Conservation (phyloP, 2,329 filamentous ascomycete genomes). For the Pseudogymnoascus sp. region DNA sequence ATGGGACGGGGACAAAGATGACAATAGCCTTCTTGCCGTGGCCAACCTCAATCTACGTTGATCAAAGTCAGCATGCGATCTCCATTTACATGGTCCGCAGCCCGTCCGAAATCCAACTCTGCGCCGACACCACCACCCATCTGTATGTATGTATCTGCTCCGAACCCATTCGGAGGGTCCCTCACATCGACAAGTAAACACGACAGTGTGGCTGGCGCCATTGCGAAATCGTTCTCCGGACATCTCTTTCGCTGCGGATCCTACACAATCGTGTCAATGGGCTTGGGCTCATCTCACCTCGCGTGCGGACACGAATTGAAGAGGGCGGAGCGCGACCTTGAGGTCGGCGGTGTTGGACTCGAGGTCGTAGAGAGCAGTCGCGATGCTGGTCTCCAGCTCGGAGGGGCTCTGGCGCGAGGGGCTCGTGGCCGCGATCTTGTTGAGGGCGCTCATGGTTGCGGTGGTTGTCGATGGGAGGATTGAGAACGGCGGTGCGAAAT, state of each 20-base stretch:
- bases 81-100: slow-evolving; percentile 70
- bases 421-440: slow-evolving; percentile 98
- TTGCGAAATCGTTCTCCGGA: slow-evolving; percentile 8
- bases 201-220: slow-evolving; percentile 6
- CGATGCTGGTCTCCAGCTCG: slow-evolving; percentile 95
- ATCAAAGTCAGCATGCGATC: slow-evolving; percentile 68
- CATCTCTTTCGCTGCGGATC: slow-evolving; percentile 4
- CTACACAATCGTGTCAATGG: slow-evolving; percentile 1
- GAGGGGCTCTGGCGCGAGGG: slow-evolving; percentile 91
- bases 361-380: slow-evolving; percentile 95
- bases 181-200: slow-evolving; percentile 5
- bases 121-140: slow-evolving; percentile 22
- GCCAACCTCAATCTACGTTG: slow-evolving; percentile 94
- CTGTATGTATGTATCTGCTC: slow-evolving; percentile 7
- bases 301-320: slow-evolving; percentile 97
- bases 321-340: slow-evolving; percentile 88
- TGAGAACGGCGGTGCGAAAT: background rate
- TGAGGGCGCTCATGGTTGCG: slow-evolving; percentile 65
- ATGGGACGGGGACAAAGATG: slow-evolving; percentile 99
- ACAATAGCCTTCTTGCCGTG: slow-evolving; percentile 99
- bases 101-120: slow-evolving; percentile 58
- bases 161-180: slow-evolving; percentile 3
- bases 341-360: slow-evolving; percentile 99
- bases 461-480: slow-evolving; percentile 17
- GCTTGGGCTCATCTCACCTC: slow-evolving; percentile 65